These are phyloP conservation scores for Fusarium praegraminearum DNA, from an alignment of 2,329 filamentous ascomycete species.

Conservation along the genomic window DNA sequence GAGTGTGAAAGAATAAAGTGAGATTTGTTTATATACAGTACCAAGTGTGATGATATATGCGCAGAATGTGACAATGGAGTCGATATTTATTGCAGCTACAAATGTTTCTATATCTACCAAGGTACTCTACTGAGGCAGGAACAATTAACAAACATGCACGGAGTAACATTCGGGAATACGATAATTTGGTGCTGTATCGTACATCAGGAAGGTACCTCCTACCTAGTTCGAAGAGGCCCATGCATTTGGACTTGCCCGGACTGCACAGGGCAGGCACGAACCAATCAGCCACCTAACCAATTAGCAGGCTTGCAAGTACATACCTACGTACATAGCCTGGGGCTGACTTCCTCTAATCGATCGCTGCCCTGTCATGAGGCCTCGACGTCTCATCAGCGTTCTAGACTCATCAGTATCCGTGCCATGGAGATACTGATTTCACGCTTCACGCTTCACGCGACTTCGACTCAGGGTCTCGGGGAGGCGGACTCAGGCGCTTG, in stretches of 20 bases:
- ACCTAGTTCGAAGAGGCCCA: conserved; percentile 7
- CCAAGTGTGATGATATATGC: neutral
- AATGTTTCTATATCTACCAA: neutral
- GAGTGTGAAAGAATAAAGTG: neutral
- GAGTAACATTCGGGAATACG: conserved; percentile 36
- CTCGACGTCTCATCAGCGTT: conserved; percentile 27
- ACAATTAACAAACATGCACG: conserved; percentile 1
- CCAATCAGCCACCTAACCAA: conserved; percentile 13
- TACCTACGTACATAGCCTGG: neutral
- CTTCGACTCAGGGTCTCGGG: conserved; percentile 4
- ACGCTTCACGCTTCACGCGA: conserved; percentile 13
- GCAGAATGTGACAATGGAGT: neutral
- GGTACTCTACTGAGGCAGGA: neutral
- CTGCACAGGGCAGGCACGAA: conserved; percentile 22
- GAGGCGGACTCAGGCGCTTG: conserved; percentile 9
- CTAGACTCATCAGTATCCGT: conserved; percentile 40
- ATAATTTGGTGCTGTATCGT: neutral
- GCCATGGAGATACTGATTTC: conserved; percentile 4
- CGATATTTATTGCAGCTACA: neutral
- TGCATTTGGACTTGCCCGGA: neutral
- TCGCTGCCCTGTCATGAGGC: neutral
- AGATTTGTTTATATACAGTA: neutral
- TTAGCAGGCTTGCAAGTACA: neutral
- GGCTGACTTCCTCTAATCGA: neutral
- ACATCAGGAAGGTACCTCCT: conserved; percentile 1